Evolutionary conservation across 768 basidiomycete species (phyloP).

Genomic region (Pleurotus citrinopileatus): DNA sequence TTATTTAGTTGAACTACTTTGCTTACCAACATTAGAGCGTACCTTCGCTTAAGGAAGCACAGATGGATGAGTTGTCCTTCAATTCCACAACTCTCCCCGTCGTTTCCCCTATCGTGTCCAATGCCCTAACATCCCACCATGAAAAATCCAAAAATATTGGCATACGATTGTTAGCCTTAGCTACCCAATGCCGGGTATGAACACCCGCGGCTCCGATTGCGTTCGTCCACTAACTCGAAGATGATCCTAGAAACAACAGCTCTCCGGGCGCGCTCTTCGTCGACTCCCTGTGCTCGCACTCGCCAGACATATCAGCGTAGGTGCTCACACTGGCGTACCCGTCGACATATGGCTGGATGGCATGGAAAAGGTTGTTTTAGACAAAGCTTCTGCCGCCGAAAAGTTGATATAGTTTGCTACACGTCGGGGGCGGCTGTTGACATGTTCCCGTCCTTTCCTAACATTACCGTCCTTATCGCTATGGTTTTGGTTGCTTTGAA

Average conservation of each 20-base stretch:
- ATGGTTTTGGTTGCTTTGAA: no score
- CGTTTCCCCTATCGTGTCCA: no score
- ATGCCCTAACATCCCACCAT: constrained; percentile 19
- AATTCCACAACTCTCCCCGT: constrained; percentile 8
- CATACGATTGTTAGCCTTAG: constrained; percentile 60
- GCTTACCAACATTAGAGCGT: constrained; percentile 43
- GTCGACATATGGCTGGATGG: constrained; percentile 81
- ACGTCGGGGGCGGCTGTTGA: no score
- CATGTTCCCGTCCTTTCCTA: no score
- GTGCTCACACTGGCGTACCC: constrained; percentile 24
- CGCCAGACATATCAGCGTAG: constrained; percentile 70
- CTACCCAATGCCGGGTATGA: constrained; percentile 76
- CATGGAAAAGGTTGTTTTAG: constrained; percentile 73
- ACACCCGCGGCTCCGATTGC: neutral
- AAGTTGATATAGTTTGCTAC: constrained; percentile 38
- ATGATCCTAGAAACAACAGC: constrained; percentile 53
- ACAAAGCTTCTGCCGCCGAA: constrained; percentile 51
- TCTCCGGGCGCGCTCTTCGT: constrained; percentile 91
- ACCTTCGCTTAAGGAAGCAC: constrained; percentile 60
- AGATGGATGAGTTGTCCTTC: constrained; percentile 48
- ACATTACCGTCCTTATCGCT: no score
- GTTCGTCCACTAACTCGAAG: neutral
- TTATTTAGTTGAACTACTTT: neutral
- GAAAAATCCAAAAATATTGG: constrained; percentile 54
- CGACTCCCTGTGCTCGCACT: constrained; percentile 94